Base-by-base conservation (phyloP, 2,329 filamentous ascomycete species). In the Bisporella sp. region DNA sequence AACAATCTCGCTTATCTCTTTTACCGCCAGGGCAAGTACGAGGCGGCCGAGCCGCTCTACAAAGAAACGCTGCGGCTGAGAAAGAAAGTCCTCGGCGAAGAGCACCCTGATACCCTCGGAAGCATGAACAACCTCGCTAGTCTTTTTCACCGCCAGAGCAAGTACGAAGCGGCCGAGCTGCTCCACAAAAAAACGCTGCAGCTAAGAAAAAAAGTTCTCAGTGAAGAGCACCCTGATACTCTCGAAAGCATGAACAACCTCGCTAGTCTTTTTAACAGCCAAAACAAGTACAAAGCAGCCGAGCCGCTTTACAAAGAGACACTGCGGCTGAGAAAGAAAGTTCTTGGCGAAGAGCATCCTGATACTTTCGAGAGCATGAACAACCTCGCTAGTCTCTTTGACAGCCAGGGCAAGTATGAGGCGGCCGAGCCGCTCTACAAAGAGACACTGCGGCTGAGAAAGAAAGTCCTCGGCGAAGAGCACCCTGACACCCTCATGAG, bases 271-370 rank as follows among this genome's bases (percentile, higher is more conserved):
- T 40, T 51, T 28, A 5, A 29, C 28, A 32, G 40, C 1, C 49
- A 51, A 40, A 33, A 31, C 45, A 51, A 45, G 37, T 42, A 52
- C 7, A 6, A 28, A 9, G 39, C 45, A 28, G 47, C 47, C 11
- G 41, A 42, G 11, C 8, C 41, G 12, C 12, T 42, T 3, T 21
- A 4, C 13, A 11, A 21, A 21, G 11, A 42, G 41, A 42, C 41
- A 3, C 41, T 42, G 21, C 12, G 47, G 43, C 31, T 49, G 7
- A 6, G 39, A 39, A 6, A 49, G 21, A 41, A 30, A 13, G 35
- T 39, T 3, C 35, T 39, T n/a, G 39, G 28, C 21, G 30, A 11
- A 41, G 4, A 35, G 21, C 33, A 37, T 4, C 45, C 45, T 6
- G n/a, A 28, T 3, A 52, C 50, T 5, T 40, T 52, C 12, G 37